Evolutionary conservation across 306 rosid genomes (phyloP), one percentile per base, ranked within the genome.

Genomic region (Medicago lupulina): DNA sequence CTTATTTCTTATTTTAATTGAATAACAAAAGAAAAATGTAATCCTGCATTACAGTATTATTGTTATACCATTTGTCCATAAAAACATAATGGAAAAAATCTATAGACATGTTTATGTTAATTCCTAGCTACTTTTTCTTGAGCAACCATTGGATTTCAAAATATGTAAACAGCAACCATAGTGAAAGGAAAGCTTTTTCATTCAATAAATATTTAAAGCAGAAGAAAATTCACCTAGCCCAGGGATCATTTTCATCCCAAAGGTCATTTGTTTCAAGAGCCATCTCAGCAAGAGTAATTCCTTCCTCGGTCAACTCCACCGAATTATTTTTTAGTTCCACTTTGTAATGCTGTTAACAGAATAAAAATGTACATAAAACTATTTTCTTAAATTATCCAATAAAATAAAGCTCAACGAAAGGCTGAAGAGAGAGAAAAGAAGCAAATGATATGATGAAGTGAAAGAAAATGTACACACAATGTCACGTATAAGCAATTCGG

Each of bases 231-330:
- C 82, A 91, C 97, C 98, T 88, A 23, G 97, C 97, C 98, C 98
- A 94, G 2, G 98, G 98, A 84, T 94, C 98, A 87, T 82, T 90
- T 86, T 94, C 98, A 90, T 94, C 98, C 98, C 98, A 94, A 67
- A 94, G 87, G 83, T 94, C 98, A 79, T 82, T 87, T 41, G 96
- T 91, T 86, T 94, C 98, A 58, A 94, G 97, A 85, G 96, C 97
- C 84, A 79, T 87, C 84, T 94, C 98, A 6, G 98, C 98, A 80
- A 94, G 97, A 40, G 86, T 88, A 76, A 94, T 94, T 85, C 98
- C 98, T 80, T 94, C 96, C 80, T 94, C 98, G 14, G 96, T 91
- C 90, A 94, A 82, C 90, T 91, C 97, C 54, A 91, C 96, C 4
- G 97, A 88, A 75, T 94, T 86, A 81, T 94, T 93, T 87, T 94